Percentiles rank a stretch among this genome's conserved stretches.
Evolutionary conservation across 371 early-diverging fungal genomes (phyloP).

Genomic region (Gilbertella persicaria): DNA sequence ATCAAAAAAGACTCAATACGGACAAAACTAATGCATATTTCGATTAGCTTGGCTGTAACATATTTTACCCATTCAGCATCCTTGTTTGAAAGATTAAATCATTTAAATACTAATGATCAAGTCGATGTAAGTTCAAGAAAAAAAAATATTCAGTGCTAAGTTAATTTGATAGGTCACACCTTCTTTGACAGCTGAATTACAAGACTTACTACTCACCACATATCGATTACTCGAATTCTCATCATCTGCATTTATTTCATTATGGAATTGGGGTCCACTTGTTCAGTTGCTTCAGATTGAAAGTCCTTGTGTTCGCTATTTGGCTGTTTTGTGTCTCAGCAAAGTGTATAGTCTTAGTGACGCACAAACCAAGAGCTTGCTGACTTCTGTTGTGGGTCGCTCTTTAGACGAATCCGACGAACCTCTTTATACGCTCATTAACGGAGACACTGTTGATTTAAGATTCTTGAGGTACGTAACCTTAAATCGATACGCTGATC

Average conservation of each 20-base stretch:
- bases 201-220: slow-evolving; percentile 57
- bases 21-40: neutral
- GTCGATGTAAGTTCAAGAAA: slow-evolving; percentile 1
- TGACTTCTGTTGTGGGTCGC: slow-evolving; percentile 26
- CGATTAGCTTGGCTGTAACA: slow-evolving; percentile 61
- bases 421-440: slow-evolving; percentile 32
- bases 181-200: slow-evolving; percentile 31
- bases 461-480: slow-evolving; percentile 46
- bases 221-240: slow-evolving; percentile 64
- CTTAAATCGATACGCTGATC: neutral
- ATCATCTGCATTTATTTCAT: slow-evolving; percentile 51
- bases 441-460: slow-evolving; percentile 40
- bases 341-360: slow-evolving; percentile 59
- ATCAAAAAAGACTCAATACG: slow-evolving; percentile 1
- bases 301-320: slow-evolving; percentile 51
- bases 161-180: slow-evolving; percentile 13
- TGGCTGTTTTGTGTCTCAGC: slow-evolving; percentile 54
- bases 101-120: slow-evolving; percentile 13
- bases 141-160: neutral
- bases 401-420: slow-evolving; percentile 31
- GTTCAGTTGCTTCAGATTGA: slow-evolving; percentile 53
- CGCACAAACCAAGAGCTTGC: slow-evolving; percentile 33
- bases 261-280: slow-evolving; percentile 71
- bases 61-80: slow-evolving; percentile 59
- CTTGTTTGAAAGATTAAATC: slow-evolving; percentile 54